These are phyloP conservation scores for Annulohypoxylon truncatum DNA, from an alignment of 2,329 filamentous ascomycete genomes.

Conservation along the genomic window DNA sequence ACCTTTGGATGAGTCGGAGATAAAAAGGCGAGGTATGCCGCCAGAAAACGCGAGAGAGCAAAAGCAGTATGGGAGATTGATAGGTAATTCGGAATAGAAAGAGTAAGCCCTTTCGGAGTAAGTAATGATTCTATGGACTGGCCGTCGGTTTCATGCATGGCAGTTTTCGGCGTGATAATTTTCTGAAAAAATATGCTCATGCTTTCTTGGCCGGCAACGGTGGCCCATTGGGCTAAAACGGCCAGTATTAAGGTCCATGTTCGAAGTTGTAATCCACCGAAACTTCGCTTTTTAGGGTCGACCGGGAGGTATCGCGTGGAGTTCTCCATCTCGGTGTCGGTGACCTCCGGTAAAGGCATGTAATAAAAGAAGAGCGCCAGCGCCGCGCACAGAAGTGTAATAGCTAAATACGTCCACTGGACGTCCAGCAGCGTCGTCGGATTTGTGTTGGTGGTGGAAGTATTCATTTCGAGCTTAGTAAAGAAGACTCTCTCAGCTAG, in stretches of 20 bases:
- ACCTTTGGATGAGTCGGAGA: conserved; percentile 60
- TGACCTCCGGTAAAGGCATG: conserved; percentile 72
- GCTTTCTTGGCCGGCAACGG: conserved; percentile 79
- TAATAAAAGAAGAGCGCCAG: conserved; percentile 77
- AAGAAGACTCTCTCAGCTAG: conserved; percentile 82
- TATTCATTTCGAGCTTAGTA: conserved; percentile 62
- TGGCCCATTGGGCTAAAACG: conserved; percentile 80
- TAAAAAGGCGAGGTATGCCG: conserved; percentile 71
- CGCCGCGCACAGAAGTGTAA: conserved; percentile 78
- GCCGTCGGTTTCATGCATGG: conserved; percentile 40
- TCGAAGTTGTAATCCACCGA: conserved; percentile 64
- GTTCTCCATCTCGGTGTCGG: conserved; percentile 65
- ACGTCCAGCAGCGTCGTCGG: conserved; percentile 73
- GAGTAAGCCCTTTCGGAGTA: conserved; percentile 58
- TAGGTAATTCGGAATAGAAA: conserved; percentile 73
- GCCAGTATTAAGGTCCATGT: conserved; percentile 74
- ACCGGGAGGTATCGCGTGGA: conserved; percentile 62
- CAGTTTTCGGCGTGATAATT: conserved; percentile 56
- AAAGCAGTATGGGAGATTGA: conserved; percentile 80
- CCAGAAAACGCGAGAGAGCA: conserved; percentile 77
- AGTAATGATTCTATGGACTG: conserved; percentile 57
- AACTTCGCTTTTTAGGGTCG: conserved; percentile 60
- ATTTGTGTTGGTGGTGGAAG: conserved; percentile 43
- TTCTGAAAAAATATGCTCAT: conserved; percentile 70
- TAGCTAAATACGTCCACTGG: conserved; percentile 87